Evolutionary conservation across 331 rosid genomes (phyloP), one percentile per base, ranked within the genome.

Genomic region (Saraca asoca): DNA sequence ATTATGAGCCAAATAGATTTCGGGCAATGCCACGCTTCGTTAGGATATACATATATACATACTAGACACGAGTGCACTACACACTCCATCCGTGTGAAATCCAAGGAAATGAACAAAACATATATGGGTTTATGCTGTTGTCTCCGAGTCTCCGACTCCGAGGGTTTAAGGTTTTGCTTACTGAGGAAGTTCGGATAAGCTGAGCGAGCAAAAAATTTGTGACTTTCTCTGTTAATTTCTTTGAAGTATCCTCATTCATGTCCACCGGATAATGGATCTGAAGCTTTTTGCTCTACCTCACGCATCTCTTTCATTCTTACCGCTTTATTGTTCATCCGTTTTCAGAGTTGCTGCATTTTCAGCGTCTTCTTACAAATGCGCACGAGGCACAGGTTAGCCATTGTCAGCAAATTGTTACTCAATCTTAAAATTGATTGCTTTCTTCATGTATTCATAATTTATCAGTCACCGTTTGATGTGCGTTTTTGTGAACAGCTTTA

Each of bases 331-430:
- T 43, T 58, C 81, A 15, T 60, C 75, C 51, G 34, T 50, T 53
- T 0, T 66, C 8, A 78, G 64, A 64, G 48, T 66, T 62, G 59
- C 69, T n/a, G 0, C 58, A 0, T 58, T 48, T 31, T 24, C 76
- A 9, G 73, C 45, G 35, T 62, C 44, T 33, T 76, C 64, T 34
- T 46, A 44, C 53, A 83, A 80, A 50, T 38, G 6, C 77, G 72
- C 79, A 45, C 49, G 82, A 16, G 17, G 18, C 58, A 53, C 80
- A 79, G 94, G 89, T 83, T 77, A 62, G 84, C 75, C 43, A 7
- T 44, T 14, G 1, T 37, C 62, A 12, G 35, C 49, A 4, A 62
- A 12, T 24, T 12, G 71, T n/a, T 56, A 2, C 35, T 41, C 41
- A 0, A 57, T 61, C 69, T 61, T 51, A n/a, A 52, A 56, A 20